These are phyloP conservation scores for Stropharia rugosoannulata DNA, from an alignment of 768 basidiomycete species.

Conservation along the genomic window DNA sequence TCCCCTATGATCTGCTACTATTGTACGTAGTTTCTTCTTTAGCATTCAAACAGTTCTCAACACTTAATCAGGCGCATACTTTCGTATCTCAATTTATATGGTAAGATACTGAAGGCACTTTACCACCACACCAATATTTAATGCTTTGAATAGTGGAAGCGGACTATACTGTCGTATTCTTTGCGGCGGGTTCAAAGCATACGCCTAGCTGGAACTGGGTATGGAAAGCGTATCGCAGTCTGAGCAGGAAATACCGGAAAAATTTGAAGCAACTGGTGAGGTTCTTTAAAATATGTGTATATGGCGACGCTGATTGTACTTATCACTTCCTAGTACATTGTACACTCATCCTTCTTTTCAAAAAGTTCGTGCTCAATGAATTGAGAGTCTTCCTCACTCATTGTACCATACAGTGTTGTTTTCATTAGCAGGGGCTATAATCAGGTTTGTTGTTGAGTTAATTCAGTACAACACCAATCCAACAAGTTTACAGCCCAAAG, in stretches of 20 bases:
- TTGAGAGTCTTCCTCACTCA: constrained; percentile 4
- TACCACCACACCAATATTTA: neutral
- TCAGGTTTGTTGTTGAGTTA: constrained; percentile 54
- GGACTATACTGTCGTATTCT: constrained; percentile 86
- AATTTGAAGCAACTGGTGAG: constrained; percentile 81
- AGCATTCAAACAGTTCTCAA: neutral
- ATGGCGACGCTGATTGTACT: neutral
- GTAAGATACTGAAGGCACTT: constrained; percentile 34
- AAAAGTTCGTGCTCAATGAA: constrained; percentile 55
- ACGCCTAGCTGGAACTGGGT: constrained; percentile 88
- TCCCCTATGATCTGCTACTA: constrained; percentile 77
- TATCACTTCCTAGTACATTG: constrained; percentile 59
- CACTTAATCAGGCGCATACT: constrained; percentile 60
- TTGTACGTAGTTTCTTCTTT: constrained; percentile 45
- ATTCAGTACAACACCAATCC: neutral
- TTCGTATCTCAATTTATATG: constrained; percentile 78
- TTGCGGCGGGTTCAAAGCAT: constrained; percentile 75
- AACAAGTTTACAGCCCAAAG: constrained; percentile 64
- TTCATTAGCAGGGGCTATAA: constrained; percentile 83
- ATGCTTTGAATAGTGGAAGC: constrained; percentile 61
- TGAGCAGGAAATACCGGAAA: constrained; percentile 83
- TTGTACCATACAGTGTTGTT: constrained; percentile 65
- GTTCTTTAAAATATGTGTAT: neutral
- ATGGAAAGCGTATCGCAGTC: constrained; percentile 84
- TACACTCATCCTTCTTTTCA: constrained; percentile 86